Percentiles rank a stretch among this genome's conserved stretches.
Conservation (phyloP, 306 rosid species). For the Vigna reflexopilosa region DNA sequence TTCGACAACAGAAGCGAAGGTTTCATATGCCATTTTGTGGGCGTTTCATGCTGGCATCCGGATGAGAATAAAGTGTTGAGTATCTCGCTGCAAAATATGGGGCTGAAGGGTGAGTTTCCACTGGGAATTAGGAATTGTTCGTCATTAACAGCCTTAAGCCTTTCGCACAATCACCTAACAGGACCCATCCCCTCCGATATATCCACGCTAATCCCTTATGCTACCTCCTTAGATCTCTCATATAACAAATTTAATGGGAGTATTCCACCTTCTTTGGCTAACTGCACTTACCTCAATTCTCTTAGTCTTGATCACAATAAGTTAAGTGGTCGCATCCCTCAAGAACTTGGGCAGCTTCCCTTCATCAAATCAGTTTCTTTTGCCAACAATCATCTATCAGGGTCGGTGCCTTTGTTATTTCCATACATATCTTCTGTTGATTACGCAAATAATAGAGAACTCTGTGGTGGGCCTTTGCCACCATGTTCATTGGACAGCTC, state of each 20-base stretch:
- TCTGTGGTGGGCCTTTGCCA: conserved; percentile 42
- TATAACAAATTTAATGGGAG: conserved; percentile 13
- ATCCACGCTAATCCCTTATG: background rate
- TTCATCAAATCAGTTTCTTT: background rate
- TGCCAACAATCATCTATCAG: conserved; percentile 30
- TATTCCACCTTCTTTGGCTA: conserved; percentile 16
- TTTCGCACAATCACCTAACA: background rate
- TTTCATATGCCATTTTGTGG: background rate
- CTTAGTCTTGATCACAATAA: conserved; percentile 29
- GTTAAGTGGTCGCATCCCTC: conserved; percentile 41
- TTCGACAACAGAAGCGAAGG: background rate
- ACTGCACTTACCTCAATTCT: background rate
- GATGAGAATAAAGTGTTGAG: conserved; percentile 12
- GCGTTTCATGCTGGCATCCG: conserved; percentile 42
- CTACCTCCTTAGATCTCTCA: conserved; percentile 29
- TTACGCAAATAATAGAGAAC: background rate
- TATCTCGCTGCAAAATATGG: conserved; percentile 8
- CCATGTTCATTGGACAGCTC: conserved; percentile 1
- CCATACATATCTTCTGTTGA: fast-evolving
- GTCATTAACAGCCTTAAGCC: background rate
- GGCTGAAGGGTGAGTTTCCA: conserved; percentile 45
- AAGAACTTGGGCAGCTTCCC: background rate
- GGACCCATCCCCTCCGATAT: conserved; percentile 45
- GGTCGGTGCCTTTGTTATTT: conserved; percentile 25
- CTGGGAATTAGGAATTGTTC: background rate